Evolutionary conservation across 225 moss, liverwort and hornwort genomes (phyloP), one percentile per base, ranked within the genome.

Genomic region (Pseudoscleropodium purum): DNA sequence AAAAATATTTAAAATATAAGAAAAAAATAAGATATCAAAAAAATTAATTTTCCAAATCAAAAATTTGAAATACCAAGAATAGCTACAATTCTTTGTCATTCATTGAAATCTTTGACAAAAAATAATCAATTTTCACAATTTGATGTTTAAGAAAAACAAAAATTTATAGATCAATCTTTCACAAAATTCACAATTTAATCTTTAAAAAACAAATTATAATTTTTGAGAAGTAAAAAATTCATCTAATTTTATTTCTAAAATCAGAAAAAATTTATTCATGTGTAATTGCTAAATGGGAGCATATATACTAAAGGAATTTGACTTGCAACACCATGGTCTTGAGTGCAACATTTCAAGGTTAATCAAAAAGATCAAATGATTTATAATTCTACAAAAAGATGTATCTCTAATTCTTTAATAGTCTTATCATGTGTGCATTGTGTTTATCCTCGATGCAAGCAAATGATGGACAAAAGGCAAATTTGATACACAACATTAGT

Each of bases 381-480:
- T 47, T 41, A 4, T 17, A 4, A 8, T 5, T 47, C 18, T 47
- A 21, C 31, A 75, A 19, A 75, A 19, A 11, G 0, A 30, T 19
- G 4, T 31, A 15, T 49, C 11, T 11, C 75, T 9, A 30, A 31
- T 2, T 47, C 47, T 47, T 75, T 31, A 47, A 75, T 11, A 29
- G 45, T 4, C 10, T 43, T 43, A 3, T 30, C 29, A 74, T 17
- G 1, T 30, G 6, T 18, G 6, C 45, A 45, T 17, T 10, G 17
- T 45, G 6, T 6, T 30, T 74, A 74, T 29, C 43, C 11, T 45
- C 1, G 0, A 31, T 47, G 31, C 17, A 47, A 75, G 11, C 0
- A 31, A 0, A 47, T 2, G 30, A 47, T 0, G 2, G 0, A 75
- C 0, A 0, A 47, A 75, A 75, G 47, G 4, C 3, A 19, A 75